A percentile compares a stretch with the other conserved stretches of the same genome.
phyloP scores from a whole-genome alignment of 352 stramenopile genomes.

The Phytophthora pini region DNA sequence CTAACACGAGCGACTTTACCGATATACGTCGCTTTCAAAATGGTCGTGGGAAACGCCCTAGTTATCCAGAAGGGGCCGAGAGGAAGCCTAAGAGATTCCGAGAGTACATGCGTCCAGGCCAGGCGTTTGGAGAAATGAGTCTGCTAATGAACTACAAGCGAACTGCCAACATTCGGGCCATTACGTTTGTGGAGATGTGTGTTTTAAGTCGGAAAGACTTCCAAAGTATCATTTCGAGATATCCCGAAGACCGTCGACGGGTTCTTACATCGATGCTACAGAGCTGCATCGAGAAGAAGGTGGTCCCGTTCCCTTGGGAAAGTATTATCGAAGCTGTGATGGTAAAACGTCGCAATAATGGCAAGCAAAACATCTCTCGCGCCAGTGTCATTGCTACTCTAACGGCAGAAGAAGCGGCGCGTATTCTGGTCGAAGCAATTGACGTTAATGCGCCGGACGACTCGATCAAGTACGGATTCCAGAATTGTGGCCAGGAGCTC shows the following conservation, averaged over 20 bases:
- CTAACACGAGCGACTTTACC: background rate
- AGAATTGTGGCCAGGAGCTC: slow-evolving; percentile 13
- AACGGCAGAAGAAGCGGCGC: slow-evolving; percentile 10
- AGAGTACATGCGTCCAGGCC: slow-evolving; percentile 10
- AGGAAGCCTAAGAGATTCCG: background rate
- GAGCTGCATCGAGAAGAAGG: slow-evolving; percentile 18
- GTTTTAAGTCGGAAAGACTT: slow-evolving; percentile 12
- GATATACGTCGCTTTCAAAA: background rate
- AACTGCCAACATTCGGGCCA: slow-evolving; percentile 25
- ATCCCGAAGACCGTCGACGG: slow-evolving; percentile 18
- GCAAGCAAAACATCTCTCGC: slow-evolving; percentile 1
- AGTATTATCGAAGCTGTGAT: slow-evolving; percentile 13
- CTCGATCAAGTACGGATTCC: slow-evolving; percentile 30
- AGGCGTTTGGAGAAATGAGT: slow-evolving; percentile 45
- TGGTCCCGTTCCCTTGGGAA: slow-evolving; percentile 17
- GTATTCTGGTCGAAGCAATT: slow-evolving; percentile 20
- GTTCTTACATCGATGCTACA: slow-evolving; percentile 22
- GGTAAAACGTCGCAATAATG: slow-evolving; percentile 1
- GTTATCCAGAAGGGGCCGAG: background rate
- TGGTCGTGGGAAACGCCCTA: background rate
- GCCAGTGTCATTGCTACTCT: slow-evolving; percentile 8
- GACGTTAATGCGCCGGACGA: slow-evolving; percentile 18
- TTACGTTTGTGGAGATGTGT: slow-evolving; percentile 34
- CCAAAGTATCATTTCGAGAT: slow-evolving; percentile 12
- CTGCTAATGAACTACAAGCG: slow-evolving; percentile 41